Conservation (phyloP, 495 filamentous ascomycete genomes). For the Chaetomium tenue region DNA sequence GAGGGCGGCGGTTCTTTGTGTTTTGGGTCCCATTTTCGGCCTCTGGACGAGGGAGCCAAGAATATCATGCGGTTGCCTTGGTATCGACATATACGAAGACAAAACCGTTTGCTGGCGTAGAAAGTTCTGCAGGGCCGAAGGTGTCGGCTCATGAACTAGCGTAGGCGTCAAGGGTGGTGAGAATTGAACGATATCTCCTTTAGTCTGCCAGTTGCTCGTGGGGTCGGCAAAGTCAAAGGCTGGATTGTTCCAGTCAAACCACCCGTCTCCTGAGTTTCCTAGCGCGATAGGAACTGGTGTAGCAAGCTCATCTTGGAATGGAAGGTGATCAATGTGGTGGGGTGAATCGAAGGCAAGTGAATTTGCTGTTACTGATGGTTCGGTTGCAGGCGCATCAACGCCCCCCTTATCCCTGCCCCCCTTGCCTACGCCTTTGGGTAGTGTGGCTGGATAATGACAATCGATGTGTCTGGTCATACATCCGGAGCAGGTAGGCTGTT, state of each 20-base stretch:
- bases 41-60: slow-evolving; percentile 2
- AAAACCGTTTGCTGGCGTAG: not conserved
- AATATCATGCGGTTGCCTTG: not conserved
- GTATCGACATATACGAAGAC: not conserved
- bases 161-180: not conserved
- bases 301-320: not conserved
- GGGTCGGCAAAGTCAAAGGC: not conserved
- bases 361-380: not conserved
- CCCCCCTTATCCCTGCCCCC: too few species aligned
- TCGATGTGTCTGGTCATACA: slow-evolving; percentile 1
- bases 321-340: not conserved
- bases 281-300: not conserved
- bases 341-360: not conserved
- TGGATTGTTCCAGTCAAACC: not conserved
- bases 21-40: not conserved
- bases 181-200: not conserved
- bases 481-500: slow-evolving; percentile 3
- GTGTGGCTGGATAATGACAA: slow-evolving; percentile 1
- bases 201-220: not conserved
- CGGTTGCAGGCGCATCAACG: not conserved
- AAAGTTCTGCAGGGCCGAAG: not conserved
- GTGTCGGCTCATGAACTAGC: not conserved
- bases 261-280: not conserved
- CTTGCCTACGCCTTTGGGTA: not conserved
- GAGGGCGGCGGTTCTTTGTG: slow-evolving; percentile 5